Evolutionary conservation across 176 grass and related monocot species (phyloP), one percentile per base, ranked within the genome.

Genomic region (Zoysia pacifica): DNA sequence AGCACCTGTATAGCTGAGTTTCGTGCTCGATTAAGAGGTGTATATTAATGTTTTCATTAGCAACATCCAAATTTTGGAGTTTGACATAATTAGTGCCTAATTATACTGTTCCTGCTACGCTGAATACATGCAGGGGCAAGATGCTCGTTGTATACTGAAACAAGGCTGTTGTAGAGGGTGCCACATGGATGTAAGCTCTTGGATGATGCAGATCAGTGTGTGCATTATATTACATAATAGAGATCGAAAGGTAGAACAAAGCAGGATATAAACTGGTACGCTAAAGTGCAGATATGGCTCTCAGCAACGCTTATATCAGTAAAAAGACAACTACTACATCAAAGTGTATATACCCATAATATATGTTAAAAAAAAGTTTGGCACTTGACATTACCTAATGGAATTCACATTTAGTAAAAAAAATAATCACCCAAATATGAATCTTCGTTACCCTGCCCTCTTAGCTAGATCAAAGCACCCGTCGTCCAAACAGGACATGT

Each of bases 21-120:
- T 39, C 63, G 16, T 20, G 51, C 20, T 40, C 66, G 12, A 76
- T 72, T 56, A 65, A 51, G 82, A 85, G 87, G 15, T 85, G 78
- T 62, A 81, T 11, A 70, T 81, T 39, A 42, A 44, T 55, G 10
- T 6, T 39, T 66, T 65, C 65, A 60, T 56, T 85, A 61, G 82
- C 87, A 89, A 76, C 42, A 81, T 76, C 82, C 82, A 81, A 51
- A 72, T 66, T 67, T 65, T 80, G 28, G 52, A 67, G 42, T 65
- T 48, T 60, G 66, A 67, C 49, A 83, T 74, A 67, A 85, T 9
- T 15, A 66, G 59, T 39, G 56, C 49, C 2, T 62, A 62, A 35
- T 36, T 36, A 36, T 3, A 35, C 10, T 11, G 58, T 35, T 43
- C 12, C 19, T 75, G 41, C 36, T 46, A 53, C 56, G 7, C 49